phyloP scores from a whole-genome alignment of 1,284 basidiomycete species.

The Papiliotrema terrestris region DNA sequence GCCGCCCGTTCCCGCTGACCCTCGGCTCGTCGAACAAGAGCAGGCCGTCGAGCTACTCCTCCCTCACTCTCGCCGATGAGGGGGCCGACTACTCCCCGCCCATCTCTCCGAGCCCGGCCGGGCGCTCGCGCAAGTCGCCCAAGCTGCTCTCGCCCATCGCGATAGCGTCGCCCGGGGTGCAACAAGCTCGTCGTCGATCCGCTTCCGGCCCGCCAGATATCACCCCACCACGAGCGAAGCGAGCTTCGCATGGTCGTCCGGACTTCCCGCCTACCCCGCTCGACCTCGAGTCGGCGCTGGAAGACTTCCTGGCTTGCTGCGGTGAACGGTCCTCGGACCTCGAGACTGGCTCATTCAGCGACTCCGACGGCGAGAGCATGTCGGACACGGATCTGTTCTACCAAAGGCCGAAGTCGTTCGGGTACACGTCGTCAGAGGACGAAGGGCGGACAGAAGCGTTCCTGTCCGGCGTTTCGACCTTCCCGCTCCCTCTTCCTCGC shows the following conservation, averaged over 20 bases:
- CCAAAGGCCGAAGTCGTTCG: background rate
- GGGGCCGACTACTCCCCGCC: conserved; percentile 4
- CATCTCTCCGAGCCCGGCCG: conserved; percentile 3
- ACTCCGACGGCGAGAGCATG: background rate
- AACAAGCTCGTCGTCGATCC: background rate
- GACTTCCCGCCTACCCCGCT: conserved; percentile 2
- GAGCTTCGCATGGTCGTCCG: background rate
- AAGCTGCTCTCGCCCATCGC: conserved; percentile 22
- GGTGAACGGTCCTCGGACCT: conserved; percentile 16
- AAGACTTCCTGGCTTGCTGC: conserved; percentile 21
- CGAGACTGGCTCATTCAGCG: conserved; percentile 3
- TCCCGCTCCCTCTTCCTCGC: conserved; percentile 10
- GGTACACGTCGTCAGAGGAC: conserved; percentile 5
- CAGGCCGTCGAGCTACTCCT: background rate
- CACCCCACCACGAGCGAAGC: conserved; percentile 10
- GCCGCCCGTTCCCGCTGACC: conserved; percentile 9
- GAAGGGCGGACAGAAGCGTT: background rate
- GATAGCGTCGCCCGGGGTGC: conserved; percentile 16
- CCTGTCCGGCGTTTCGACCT: background rate
- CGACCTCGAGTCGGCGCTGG: conserved; percentile 22
- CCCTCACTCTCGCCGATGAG: conserved; percentile 1
- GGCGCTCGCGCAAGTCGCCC: conserved; percentile 4
- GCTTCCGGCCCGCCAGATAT: conserved; percentile 1
- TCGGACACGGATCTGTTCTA: background rate
- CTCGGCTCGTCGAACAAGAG: background rate